Base-by-base conservation (phyloP, 1,284 basidiomycete species). In the Vanrija pseudolonga region DNA sequence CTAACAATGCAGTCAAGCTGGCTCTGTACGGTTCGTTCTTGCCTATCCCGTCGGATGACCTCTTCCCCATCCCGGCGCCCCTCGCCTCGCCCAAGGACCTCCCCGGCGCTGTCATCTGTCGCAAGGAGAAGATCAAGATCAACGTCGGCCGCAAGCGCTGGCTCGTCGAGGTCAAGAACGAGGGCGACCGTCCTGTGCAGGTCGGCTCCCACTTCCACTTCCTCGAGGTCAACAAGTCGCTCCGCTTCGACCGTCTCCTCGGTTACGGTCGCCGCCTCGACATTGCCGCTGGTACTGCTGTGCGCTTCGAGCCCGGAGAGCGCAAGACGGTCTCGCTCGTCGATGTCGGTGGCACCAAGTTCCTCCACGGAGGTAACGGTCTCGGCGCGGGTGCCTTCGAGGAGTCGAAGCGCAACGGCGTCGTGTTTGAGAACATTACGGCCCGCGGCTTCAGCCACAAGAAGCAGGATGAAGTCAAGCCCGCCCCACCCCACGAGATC, bases 261-360 rank as follows among this genome's bases (percentile, higher is more conserved):
- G 84, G 92, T 0, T 87, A 94, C 56, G 90, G 89, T 4, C 92
- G 84, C 66, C 71, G 71, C 41, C 84, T 99, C 3, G 92, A 98
- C 72, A 94, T 98, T 48, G 80, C 93, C 0, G 87, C 96, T 0
- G 95, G 76, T 4, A 98, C 93, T 0, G 94, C 96, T 2, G 89
- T 97, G 6, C 85, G 96, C 18, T 98, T 98, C 71, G 96, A 99
- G 71, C 95, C 96, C 0, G 93, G 93, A 8, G 91, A 96, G 66
- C 74, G 77, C 24, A 93, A 92, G 77, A 86, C 87, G 0, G 89
- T 98, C 26, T 83, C 83, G 0, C 83, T 98, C 4, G 89, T 91
- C 53, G 76, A 84, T 20, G 88, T 96, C 42, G 87, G 84, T 14
- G 95, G 94, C 0, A 74, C 76, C 1, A 82, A 84, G 64, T 74